A percentile compares a stretch with the other conserved stretches of the same genome.
Conservation (phyloP, 2,329 filamentous ascomycete genomes). For the Cladosporium halotolerans region DNA sequence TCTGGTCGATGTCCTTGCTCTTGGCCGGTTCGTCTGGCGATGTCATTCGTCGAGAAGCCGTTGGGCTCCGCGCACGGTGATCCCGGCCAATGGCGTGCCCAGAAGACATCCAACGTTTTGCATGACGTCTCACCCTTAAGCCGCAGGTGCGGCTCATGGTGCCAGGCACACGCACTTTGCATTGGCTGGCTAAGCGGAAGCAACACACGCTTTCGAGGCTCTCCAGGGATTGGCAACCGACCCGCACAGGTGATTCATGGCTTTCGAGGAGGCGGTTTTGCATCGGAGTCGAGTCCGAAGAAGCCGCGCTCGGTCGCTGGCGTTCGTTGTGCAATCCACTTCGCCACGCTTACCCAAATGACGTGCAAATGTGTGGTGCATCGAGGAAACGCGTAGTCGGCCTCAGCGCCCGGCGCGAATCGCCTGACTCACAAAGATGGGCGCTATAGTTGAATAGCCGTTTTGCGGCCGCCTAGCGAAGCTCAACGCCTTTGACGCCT, state of each 20-base stretch:
- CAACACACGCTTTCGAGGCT: not conserved
- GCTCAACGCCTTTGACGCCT: not conserved
- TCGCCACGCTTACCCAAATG: no score
- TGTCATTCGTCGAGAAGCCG: constrained; percentile 10
- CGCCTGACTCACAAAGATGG: no score
- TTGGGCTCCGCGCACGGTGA: constrained; percentile 2
- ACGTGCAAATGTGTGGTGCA: no score
- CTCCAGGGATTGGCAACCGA: not conserved
- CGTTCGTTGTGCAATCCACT: no score
- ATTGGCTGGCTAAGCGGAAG: constrained; percentile 7
- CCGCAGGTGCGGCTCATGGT: constrained; percentile 4
- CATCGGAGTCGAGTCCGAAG: constrained; percentile 3
- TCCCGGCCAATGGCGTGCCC: constrained; percentile 8
- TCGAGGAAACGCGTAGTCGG: no score
- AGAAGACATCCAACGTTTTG: constrained; percentile 9
- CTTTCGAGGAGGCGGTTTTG: not conserved
- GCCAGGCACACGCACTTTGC: constrained; percentile 3
- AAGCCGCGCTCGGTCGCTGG: not conserved
- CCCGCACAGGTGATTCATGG: constrained; percentile 7
- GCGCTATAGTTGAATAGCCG: no score
- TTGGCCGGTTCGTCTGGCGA: not conserved
- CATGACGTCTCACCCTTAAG: constrained; percentile 7
- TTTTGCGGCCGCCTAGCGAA: not conserved
- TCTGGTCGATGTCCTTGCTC: not conserved
- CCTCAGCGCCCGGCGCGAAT: no score